Conservation (phyloP, 495 filamentous ascomycete species). For the Aspergillus sclerotioniger region DNA sequence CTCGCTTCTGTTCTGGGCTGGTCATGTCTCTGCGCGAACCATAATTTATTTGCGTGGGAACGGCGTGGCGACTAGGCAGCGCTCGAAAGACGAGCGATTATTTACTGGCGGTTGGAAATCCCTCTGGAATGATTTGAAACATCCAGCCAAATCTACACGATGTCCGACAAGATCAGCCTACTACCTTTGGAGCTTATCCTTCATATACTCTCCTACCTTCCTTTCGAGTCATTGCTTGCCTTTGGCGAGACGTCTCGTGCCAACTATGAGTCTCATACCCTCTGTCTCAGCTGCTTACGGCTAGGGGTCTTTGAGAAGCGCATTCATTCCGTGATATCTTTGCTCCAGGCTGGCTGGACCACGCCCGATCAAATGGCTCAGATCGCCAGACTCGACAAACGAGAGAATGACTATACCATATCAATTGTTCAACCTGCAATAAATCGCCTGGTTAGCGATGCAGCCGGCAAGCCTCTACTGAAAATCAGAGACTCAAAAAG, state of each 20-base stretch:
- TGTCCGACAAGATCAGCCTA: constrained; percentile 19
- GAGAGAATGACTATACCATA: constrained; percentile 14
- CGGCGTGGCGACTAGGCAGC: background rate
- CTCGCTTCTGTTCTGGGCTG: background rate
- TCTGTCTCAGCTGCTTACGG: constrained; percentile 27
- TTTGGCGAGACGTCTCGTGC: constrained; percentile 35
- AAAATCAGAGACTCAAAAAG: constrained; percentile 2
- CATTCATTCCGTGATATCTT: constrained; percentile 29
- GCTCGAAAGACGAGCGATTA: background rate
- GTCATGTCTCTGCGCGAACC: background rate
- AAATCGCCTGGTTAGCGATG: background rate
- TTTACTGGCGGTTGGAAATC: background rate
- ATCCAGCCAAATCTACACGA: constrained; percentile 1
- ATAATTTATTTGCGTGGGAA: background rate
- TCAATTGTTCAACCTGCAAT: constrained; percentile 18
- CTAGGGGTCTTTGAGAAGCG: constrained; percentile 36
- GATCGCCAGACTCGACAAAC: background rate
- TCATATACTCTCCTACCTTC: constrained; percentile 34
- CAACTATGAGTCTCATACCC: constrained; percentile 28
- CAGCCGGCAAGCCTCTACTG: background rate
- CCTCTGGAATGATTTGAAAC: background rate
- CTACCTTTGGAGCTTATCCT: constrained; percentile 36
- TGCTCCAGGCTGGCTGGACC: constrained; percentile 32
- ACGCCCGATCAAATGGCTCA: constrained; percentile 17
- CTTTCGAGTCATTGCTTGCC: constrained; percentile 28